A percentile compares a stretch with the other conserved stretches of the same genome.
Evolutionary conservation across 768 basidiomycete species (phyloP).

Genomic region (Phylloporus arenicola): DNA sequence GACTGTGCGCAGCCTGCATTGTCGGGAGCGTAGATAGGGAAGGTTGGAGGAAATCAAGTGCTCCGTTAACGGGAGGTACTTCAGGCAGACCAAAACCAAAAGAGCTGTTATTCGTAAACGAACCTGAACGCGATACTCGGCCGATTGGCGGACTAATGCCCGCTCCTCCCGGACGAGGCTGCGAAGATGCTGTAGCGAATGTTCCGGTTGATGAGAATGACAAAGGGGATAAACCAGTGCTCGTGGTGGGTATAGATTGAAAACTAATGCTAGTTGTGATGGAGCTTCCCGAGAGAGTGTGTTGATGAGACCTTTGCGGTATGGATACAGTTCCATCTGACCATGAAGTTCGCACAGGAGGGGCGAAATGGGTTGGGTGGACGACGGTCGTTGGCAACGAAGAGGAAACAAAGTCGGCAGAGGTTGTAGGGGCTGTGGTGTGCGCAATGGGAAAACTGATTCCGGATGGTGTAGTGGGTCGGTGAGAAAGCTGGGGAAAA

Average conservation of each 20-base stretch:
- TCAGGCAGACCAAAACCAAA: constrained; percentile 36
- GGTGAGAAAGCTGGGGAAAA: constrained; percentile 21
- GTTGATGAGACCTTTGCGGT: constrained; percentile 28
- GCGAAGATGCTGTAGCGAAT: constrained; percentile 26
- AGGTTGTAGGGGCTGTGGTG: constrained; percentile 15
- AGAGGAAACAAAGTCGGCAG: constrained; percentile 23
- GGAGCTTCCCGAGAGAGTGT: constrained; percentile 28
- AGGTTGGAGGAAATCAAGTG: constrained; percentile 29
- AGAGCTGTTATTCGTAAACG: constrained; percentile 43
- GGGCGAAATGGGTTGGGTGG: constrained; percentile 22
- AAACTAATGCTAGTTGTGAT: constrained; percentile 23
- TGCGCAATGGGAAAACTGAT: constrained; percentile 19
- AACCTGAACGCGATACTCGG: constrained; percentile 54
- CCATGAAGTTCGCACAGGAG: constrained; percentile 26
- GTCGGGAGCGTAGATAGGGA: constrained; percentile 6
- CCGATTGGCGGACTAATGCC: constrained; percentile 39
- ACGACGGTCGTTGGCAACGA: constrained; percentile 17
- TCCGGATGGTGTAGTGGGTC: constrained; percentile 10
- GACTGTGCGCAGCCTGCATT: constrained; percentile 19
- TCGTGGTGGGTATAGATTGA: constrained; percentile 32
- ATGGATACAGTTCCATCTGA: constrained; percentile 26
- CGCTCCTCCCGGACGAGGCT: constrained; percentile 18
- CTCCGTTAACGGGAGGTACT: constrained; percentile 19
- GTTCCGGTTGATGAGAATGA: constrained; percentile 29
- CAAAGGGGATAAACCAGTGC: constrained; percentile 25